phyloP scores from a whole-genome alignment of 2,329 filamentous ascomycete species.

The Neurospora sp. region DNA sequence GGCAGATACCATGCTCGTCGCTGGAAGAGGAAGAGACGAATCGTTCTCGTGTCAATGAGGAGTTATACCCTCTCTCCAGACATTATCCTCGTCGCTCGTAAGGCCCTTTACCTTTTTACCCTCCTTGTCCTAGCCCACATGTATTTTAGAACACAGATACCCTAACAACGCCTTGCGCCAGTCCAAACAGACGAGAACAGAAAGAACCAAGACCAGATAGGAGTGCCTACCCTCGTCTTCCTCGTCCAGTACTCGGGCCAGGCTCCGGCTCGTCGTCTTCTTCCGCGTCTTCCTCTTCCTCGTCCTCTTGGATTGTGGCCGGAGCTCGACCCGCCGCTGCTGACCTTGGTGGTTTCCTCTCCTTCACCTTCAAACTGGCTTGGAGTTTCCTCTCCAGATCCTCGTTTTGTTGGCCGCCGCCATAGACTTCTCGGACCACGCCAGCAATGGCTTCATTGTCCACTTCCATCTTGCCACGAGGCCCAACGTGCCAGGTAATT shows the following conservation, averaged over 20 bases:
- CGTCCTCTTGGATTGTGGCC: constrained; percentile 4
- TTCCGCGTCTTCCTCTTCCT: constrained; percentile 15
- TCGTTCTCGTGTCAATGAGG: neutral
- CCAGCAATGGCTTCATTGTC: constrained; percentile 65
- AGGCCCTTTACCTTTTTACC: neutral
- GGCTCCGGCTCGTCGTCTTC: constrained; percentile 11
- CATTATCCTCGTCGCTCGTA: neutral
- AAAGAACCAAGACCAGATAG: neutral
- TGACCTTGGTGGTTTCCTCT: constrained; percentile 11
- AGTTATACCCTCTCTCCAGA: neutral
- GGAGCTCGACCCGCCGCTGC: neutral
- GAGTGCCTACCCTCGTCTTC: neutral
- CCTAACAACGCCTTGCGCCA: constrained; percentile 1
- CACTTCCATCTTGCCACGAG: constrained; percentile 77
- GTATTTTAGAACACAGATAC: constrained; percentile 6
- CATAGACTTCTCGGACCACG: constrained; percentile 54
- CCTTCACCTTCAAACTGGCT: constrained; percentile 48
- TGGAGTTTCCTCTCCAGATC: constrained; percentile 51
- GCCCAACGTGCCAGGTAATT: constrained; percentile 74
- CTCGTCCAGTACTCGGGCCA: constrained; percentile 7
- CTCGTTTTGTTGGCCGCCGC: constrained; percentile 30
- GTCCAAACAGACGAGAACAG: neutral
- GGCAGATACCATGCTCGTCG: neutral
- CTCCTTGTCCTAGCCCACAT: neutral
- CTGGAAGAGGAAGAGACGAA: neutral